Base-by-base conservation (phyloP, 2,329 filamentous ascomycete species). In the Colletotrichum aenigma region DNA sequence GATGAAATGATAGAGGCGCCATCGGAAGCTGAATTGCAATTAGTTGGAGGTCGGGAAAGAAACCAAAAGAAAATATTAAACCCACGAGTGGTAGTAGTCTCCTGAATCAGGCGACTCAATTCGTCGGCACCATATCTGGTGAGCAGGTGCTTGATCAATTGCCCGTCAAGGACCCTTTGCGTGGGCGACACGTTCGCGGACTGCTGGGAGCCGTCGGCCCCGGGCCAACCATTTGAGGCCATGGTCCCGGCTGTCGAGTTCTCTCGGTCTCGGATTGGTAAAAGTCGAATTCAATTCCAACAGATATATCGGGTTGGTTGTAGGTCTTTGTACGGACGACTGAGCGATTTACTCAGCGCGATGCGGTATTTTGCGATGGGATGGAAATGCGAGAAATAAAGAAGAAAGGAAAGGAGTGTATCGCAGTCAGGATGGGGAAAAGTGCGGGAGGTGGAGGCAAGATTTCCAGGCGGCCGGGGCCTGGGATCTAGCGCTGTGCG, bases 61-160 rank as follows among this genome's bases (percentile, higher is more conserved):
- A n/a, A 13, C 13, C 28, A 13, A 18, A 38, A 13, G 13, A 30
- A 66, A 26, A 6, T 15, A 15, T 65, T 67, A 52, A 48, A 84
- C 83, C 82, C 70, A 84, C 82, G 78, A 79, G 52, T 79, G 66
- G 60, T 78, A 74, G 74, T 43, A 9, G 84, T 82, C 77, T 84
- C 82, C 70, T 83, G 81, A 61, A 84, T 82, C 55, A 84, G 79
- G 56, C 81, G 81, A 43, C 78, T 79, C 28, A 84, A 75, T 55
- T 82, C 82, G n/a, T 84, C 82, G 30, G 79, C 80, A 36, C 81
- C 80, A 71, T 84, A 84, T 61, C 81, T 81, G 68, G 76, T 78
- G 79, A 84, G 80, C 10, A 84, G 80, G 78, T 84, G 83, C 36
- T 83, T 81, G 38, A 84, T 81, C 66, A 84, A 78, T 69, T 84